Conservation (phyloP, 331 rosid genomes). For the Telfairia occidentalis region DNA sequence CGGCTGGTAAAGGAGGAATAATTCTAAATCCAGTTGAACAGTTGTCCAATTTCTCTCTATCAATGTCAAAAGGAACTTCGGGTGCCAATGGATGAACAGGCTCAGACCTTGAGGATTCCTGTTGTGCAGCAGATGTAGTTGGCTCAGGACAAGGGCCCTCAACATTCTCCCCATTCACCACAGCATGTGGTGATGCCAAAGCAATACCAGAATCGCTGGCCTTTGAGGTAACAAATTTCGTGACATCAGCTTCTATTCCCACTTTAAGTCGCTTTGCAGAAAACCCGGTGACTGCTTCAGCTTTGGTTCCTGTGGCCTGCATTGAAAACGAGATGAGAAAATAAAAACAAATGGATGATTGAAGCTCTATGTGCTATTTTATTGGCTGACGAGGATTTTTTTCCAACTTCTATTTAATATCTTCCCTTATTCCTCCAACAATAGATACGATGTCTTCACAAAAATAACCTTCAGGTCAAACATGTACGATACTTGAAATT, state of each 20-base stretch:
- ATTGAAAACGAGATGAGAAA: constrained; percentile 15
- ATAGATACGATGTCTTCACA: neutral
- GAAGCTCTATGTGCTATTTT: neutral
- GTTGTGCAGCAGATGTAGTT: constrained; percentile 26
- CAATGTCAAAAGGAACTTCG: constrained; percentile 24
- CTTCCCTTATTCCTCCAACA: neutral
- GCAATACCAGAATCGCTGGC: constrained; percentile 34
- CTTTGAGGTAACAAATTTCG: constrained; percentile 41
- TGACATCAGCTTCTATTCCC: constrained; percentile 33
- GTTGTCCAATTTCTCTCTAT: constrained; percentile 72
- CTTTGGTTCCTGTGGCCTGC: constrained; percentile 69
- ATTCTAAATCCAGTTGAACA: constrained; percentile 71
- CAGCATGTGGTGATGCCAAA: constrained; percentile 32
- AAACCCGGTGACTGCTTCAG: constrained; percentile 47
- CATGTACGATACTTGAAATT: constrained; percentile 1
- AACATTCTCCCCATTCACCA: constrained; percentile 27
- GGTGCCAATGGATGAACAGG: constrained; percentile 38
- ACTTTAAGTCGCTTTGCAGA: constrained; percentile 65
- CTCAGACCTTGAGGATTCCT: constrained; percentile 48
- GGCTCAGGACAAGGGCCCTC: constrained; percentile 50
- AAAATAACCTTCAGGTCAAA: neutral
- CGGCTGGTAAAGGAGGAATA: constrained; percentile 67
- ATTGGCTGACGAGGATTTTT: neutral
- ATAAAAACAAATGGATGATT: constrained; percentile 11
- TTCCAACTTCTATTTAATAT: neutral